Percentiles rank a stretch among this genome's conserved stretches.
phyloP scores from a whole-genome alignment of 306 rosid genomes.

The Senna siamea region DNA sequence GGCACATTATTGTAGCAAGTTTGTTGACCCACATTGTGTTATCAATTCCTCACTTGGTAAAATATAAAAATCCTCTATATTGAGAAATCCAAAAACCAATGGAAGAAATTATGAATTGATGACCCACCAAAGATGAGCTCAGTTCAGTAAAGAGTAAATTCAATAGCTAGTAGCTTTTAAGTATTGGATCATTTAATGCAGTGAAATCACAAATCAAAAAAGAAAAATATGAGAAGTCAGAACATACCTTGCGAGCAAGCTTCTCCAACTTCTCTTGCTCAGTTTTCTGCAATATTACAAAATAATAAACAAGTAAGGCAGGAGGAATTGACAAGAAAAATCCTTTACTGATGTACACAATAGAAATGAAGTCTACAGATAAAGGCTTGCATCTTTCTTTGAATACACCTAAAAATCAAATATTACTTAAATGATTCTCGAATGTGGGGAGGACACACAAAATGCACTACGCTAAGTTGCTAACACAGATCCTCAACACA shows the following conservation, averaged over 20 bases:
- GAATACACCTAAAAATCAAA: not conserved
- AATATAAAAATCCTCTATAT: not conserved
- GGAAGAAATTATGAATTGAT: constrained; percentile 16
- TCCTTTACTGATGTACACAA: not conserved
- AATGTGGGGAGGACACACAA: not conserved
- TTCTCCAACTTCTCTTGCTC: constrained; percentile 91
- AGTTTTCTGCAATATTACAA: constrained; percentile 61
- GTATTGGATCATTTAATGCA: not conserved
- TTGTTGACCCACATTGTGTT: constrained; percentile 23
- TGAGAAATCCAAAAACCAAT: constrained; percentile 24
- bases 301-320: constrained; percentile 5
- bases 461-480: not conserved
- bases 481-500: not conserved
- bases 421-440: not conserved
- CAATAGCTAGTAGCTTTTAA: not conserved
- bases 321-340: constrained; percentile 25
- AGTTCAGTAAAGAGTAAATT: not conserved
- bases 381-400: not conserved
- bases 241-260: constrained; percentile 81
- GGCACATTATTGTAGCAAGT: not conserved
- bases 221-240: constrained; percentile 2
- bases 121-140: constrained; percentile 16
- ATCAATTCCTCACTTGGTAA: not conserved
- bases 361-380: not conserved
- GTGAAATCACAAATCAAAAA: constrained; percentile 3